These are phyloP conservation scores for Staphylotrichum longicolle DNA, from an alignment of 495 filamentous ascomycete species.

Conservation along the genomic window DNA sequence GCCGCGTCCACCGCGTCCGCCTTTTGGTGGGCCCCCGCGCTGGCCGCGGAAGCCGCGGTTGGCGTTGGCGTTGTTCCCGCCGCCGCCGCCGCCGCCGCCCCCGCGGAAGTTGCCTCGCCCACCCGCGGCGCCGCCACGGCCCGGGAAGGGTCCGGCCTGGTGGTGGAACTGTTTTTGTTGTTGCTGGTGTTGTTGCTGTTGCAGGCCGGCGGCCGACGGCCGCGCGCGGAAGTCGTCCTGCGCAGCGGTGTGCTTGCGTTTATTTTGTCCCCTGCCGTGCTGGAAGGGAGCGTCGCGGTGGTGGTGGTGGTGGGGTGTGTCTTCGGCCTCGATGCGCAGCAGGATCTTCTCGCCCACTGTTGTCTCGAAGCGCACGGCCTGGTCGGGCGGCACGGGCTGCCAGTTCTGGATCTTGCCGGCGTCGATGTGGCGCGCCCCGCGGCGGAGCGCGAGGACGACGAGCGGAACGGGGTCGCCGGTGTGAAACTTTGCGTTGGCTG, in stretches of 20 bases:
- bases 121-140: constrained; percentile 1
- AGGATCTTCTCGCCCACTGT: constrained; percentile 83
- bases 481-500: constrained; percentile 59
- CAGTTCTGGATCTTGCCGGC: constrained; percentile 81
- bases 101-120: not conserved
- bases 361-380: constrained; percentile 67
- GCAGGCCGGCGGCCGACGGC: not conserved
- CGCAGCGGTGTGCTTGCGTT: constrained; percentile 52
- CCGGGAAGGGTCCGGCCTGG: not conserved
- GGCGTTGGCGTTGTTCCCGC: not conserved
- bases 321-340: constrained; percentile 73
- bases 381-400: constrained; percentile 69
- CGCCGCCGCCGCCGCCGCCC: not conserved
- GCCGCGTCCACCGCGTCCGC: constrained; percentile 35
- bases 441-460: constrained; percentile 72
- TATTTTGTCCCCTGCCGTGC: constrained; percentile 39
- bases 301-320: constrained; percentile 34
- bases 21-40: constrained; percentile 26
- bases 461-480: constrained; percentile 71
- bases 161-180: constrained; percentile 33
- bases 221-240: constrained; percentile 47
- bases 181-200: constrained; percentile 25
- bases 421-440: constrained; percentile 71
- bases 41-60: constrained; percentile 29
- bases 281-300: constrained; percentile 56